These are phyloP conservation scores for Hypoxylon sp. DNA, from an alignment of 2,329 filamentous ascomycete genomes.

Conservation along the genomic window DNA sequence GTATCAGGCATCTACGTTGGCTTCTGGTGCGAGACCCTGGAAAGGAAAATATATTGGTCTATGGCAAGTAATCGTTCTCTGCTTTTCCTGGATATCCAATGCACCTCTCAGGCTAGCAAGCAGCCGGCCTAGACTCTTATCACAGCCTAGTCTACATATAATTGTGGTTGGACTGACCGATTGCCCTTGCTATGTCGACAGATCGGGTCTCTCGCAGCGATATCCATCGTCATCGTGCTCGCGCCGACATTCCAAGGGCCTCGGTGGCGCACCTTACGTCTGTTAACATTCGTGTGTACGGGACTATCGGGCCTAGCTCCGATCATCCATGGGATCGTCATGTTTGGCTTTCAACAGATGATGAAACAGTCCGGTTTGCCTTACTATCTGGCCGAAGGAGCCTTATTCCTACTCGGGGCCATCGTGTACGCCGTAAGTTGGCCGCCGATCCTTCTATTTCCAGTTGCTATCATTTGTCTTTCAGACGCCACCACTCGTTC, in stretches of 20 bases:
- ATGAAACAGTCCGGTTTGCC: slow-evolving; percentile 58
- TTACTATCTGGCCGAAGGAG: slow-evolving; percentile 59
- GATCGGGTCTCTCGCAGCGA: slow-evolving; percentile 55
- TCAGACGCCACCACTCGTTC: background rate
- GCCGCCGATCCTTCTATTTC: background rate
- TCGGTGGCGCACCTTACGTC: slow-evolving; percentile 56
- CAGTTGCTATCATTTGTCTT: background rate
- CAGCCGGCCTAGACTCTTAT: background rate
- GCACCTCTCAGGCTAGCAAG: background rate
- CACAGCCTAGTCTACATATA: background rate
- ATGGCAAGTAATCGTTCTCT: slow-evolving; percentile 64
- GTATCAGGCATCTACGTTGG: slow-evolving; percentile 75
- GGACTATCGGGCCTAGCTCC: slow-evolving; percentile 59
- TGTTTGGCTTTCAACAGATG: slow-evolving; percentile 58
- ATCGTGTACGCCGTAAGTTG: slow-evolving; percentile 58
- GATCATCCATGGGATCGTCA: slow-evolving; percentile 57
- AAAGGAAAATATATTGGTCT: slow-evolving; percentile 73
- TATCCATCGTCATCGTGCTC: slow-evolving; percentile 56
- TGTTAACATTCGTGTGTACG: slow-evolving; percentile 57
- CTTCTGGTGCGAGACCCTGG: slow-evolving; percentile 67
- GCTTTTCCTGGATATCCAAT: background rate
- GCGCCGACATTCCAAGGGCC: slow-evolving; percentile 56
- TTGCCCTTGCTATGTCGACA: slow-evolving; percentile 35
- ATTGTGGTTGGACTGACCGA: slow-evolving; percentile 15
- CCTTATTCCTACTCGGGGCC: slow-evolving; percentile 56